Base-by-base conservation (phyloP, 2,329 filamentous ascomycete species). In the Pestalotiopsis sp. region DNA sequence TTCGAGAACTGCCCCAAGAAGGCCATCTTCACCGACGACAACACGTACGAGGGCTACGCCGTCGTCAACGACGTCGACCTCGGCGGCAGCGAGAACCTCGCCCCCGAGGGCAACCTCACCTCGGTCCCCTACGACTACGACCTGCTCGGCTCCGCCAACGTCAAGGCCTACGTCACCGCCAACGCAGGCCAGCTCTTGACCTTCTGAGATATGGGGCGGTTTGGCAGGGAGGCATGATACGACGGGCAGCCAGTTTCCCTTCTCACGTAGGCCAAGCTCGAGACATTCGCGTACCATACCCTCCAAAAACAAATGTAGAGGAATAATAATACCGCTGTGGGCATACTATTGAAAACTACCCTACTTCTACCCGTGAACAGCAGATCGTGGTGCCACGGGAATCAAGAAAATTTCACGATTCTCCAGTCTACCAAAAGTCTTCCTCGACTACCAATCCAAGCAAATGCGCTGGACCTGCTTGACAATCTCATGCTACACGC, bases 41-140 rank as follows among this genome's bases (percentile, higher is more conserved):
- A 81, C 68, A 74, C 81, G 69, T 65, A 75, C 49, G 80, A 79
- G 13, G 83, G 83, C 64, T 82, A 79, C 69, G 82, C 80, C 57
- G 79, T 80, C 4, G 77, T 78, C 69, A 77, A 78, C 59, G 83
- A 85, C 67, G 82, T 83, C 49, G 73, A 77, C 68, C 79, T 85
- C 23, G 83, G 87, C 60, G 82, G 77, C 58, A 81, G 79, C 38
- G 74, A 74, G 38, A 87, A 87, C 77, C 77, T 81, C 39, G 89
- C 87, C 6, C 82, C 83, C 7, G 75, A 78, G 66, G 85, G 86
- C 36, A 86, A 83, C n/a, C 41, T 69, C n/a, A 69, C 56, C 61
- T 67, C 66, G 23, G 68, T 69, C 17, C 68, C 68, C 56, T 69
- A 69, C 56, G 65, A 61, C 4, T 69, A 69, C 41, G 56, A 38